A percentile compares a stretch with the other conserved stretches of the same genome.
phyloP scores from a whole-genome alignment of 2,329 filamentous ascomycete genomes.

The Aureobasidium uvarum region DNA sequence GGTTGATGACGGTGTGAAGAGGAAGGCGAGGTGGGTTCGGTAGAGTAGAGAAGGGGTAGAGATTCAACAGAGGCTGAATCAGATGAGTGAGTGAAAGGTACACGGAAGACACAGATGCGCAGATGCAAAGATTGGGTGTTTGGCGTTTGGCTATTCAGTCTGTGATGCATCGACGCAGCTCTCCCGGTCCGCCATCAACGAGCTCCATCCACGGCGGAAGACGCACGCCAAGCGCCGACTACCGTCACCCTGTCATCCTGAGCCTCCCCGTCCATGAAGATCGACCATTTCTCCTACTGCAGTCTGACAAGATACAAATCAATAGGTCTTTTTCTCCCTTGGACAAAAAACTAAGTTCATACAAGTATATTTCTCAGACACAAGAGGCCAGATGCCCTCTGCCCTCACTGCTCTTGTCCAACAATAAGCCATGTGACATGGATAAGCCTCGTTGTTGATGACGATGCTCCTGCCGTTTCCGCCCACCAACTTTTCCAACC shows the following conservation, averaged over 20 bases:
- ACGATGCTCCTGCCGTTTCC: conserved; percentile 7
- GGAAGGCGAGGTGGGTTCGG: conserved; percentile 77
- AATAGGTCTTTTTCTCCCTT: not conserved
- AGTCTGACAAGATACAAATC: not conserved
- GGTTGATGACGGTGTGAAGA: conserved; percentile 40
- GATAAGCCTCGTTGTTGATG: conserved; percentile 10
- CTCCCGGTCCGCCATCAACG: conserved; percentile 3
- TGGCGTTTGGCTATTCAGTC: conserved; percentile 9
- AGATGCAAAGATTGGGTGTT: conserved; percentile 14
- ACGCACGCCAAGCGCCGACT: conserved; percentile 20
- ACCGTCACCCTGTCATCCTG: not conserved
- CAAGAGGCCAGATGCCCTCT: not conserved
- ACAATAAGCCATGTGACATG: conserved; percentile 21
- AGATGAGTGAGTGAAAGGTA: not conserved
- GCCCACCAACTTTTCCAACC: conserved; percentile 23
- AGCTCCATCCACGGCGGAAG: conserved; percentile 14
- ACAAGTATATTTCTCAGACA: too few relatives aligned
- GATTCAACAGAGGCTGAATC: not conserved
- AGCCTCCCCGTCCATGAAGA: not conserved
- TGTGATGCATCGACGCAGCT: conserved; percentile 20
- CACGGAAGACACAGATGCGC: not conserved
- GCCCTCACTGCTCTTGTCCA: not conserved
- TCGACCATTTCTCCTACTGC: not conserved
- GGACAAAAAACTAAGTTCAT: too few relatives aligned
- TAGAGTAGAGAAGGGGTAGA: conserved; percentile 35